phyloP scores from a whole-genome alignment of 148 eudicot genomes.

The Spergularia marina region DNA sequence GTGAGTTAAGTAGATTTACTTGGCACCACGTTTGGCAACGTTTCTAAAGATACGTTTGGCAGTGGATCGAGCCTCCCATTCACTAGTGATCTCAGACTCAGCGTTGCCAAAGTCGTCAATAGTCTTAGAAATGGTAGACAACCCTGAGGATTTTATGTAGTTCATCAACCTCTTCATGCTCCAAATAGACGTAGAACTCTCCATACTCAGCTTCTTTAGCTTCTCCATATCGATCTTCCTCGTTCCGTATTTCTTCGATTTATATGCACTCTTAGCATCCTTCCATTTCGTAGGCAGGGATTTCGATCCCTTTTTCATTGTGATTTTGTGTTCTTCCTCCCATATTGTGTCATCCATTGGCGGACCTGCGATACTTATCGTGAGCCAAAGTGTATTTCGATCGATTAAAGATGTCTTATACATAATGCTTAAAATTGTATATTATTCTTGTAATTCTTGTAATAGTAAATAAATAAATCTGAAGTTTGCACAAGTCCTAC shows the following conservation, averaged over 20 bases:
- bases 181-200: slow-evolving; percentile 47
- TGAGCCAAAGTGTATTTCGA: no score
- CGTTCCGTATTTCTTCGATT: slow-evolving; percentile 43
- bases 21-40: slow-evolving; percentile 60
- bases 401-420: no score
- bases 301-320: slow-evolving; percentile 30
- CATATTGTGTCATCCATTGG: slow-evolving; percentile 49
- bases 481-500: no score
- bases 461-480: no score
- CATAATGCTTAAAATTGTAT: no score
- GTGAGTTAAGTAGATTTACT: slow-evolving; percentile 30
- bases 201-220: slow-evolving; percentile 49
- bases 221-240: slow-evolving; percentile 54
- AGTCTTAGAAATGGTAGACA: slow-evolving; percentile 55
- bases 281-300: slow-evolving; percentile 43
- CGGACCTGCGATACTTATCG: slow-evolving; percentile 32
- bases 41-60: slow-evolving; percentile 60
- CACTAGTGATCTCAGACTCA: slow-evolving; percentile 62
- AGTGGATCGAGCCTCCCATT: slow-evolving; percentile 57
- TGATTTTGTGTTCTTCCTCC: slow-evolving; percentile 28
- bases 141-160: slow-evolving; percentile 48
- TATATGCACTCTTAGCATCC: slow-evolving; percentile 25
- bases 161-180: slow-evolving; percentile 53
- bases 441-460: no score
- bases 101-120: slow-evolving; percentile 56